Evolutionary conservation across 2,329 filamentous ascomycete genomes (phyloP), one percentile per base, ranked within the genome.

Genomic region (Penicillium sp.): DNA sequence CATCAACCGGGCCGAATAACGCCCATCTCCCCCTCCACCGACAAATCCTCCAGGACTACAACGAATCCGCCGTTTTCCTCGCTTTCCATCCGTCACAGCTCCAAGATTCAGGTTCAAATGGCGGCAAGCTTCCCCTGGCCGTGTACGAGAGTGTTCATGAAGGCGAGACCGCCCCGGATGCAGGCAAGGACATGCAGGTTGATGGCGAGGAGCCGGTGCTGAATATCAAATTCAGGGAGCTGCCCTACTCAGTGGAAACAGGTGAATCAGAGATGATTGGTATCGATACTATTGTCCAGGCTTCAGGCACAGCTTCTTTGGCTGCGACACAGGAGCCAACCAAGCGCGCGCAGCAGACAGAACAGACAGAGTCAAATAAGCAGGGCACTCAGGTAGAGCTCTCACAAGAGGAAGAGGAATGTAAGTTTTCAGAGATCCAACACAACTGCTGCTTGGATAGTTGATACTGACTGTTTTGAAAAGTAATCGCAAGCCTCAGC

Each of bases 261-360:
- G 91, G 90, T 10, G 92, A 97, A 73, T 92, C 92, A 1, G 94
- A 99, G 74, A 97, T 97, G 92, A 97, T 99, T 63, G 89, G 90
- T 64, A 90, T 99, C 68, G 92, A 97, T 74, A 96, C 92, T 63
- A 89, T 99, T 20, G 92, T 93, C 0, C 87, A 88, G 50, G 90
- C 89, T 38, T 89, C 89, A 45, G 90, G 89, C 46, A 93, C 90
- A 67, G 92, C 92, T 24, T 86, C 89, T 11, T 85, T 85, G 32
- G 78, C 85, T 24, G 72, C 66, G 34, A 52, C 60, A 8, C 39
- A 64, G 44, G 48, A 43, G 18, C 13, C 53, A 61, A 48, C 57
- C 44, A 58, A 62, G 38, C 43, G 32, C 3, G 26, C 55, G 4
- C 38, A 55, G 57, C 61, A 51, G 49, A 8, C 52, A 43, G 49